A percentile compares a stretch with the other conserved stretches of the same genome.
Evolutionary conservation across 2,329 filamentous ascomycete species (phyloP).

Genomic region (Albifimbria verrucaria): DNA sequence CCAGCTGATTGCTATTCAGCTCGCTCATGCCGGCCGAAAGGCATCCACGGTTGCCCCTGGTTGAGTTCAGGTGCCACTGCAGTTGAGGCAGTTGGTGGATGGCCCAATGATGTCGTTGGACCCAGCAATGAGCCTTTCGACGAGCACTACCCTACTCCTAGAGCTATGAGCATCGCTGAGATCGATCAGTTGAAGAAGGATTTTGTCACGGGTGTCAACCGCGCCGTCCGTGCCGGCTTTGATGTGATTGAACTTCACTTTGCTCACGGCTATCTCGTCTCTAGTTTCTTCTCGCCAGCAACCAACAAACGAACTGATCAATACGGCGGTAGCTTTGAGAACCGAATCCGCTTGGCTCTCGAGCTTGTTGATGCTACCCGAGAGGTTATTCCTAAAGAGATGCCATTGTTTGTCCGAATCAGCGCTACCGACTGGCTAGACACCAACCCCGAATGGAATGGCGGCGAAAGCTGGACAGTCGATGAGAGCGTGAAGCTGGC

Average conservation of each 20-base stretch:
- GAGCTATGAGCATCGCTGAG: constrained; percentile 61
- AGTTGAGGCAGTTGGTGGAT: constrained; percentile 44
- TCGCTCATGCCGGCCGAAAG: constrained; percentile 66
- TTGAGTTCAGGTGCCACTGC: constrained; percentile 42
- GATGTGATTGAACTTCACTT: constrained; percentile 71
- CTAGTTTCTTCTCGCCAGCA: constrained; percentile 65
- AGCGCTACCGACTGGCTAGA: constrained; percentile 77
- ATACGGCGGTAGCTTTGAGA: constrained; percentile 70
- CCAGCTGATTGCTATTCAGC: constrained; percentile 64
- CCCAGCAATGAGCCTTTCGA: constrained; percentile 52
- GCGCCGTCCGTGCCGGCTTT: constrained; percentile 62
- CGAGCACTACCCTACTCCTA: constrained; percentile 55
- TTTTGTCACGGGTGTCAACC: constrained; percentile 51
- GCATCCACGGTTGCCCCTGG: constrained; percentile 55
- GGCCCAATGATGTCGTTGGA: constrained; percentile 48
- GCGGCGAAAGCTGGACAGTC: constrained; percentile 61
- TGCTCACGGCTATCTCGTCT: constrained; percentile 76
- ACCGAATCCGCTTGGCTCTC: constrained; percentile 64
- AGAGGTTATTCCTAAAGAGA: constrained; percentile 58
- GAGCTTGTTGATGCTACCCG: constrained; percentile 65
- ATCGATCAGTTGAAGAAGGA: constrained; percentile 62
- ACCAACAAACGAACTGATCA: constrained; percentile 66
- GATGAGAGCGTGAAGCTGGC: constrained; percentile 64
- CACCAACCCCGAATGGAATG: constrained; percentile 45
- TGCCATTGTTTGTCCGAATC: constrained; percentile 72